Percentiles rank a stretch among this genome's conserved stretches.
phyloP scores from a whole-genome alignment of 257 asterid species.

The Solanum piurae region DNA sequence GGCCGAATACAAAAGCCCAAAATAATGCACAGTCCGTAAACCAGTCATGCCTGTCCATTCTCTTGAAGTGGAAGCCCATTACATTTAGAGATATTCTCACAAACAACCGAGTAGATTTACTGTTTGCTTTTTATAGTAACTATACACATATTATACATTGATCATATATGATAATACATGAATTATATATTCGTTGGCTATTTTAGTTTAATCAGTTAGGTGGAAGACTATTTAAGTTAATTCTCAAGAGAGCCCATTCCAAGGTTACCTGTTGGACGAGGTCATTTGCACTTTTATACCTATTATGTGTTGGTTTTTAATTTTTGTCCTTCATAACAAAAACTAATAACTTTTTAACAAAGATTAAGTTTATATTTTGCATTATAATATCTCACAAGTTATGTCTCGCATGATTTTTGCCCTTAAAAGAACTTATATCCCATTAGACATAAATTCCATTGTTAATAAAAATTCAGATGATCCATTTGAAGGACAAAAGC shows the following conservation, averaged over 20 bases:
- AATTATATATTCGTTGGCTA: background rate
- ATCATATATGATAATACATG: fast-evolving
- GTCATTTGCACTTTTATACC: background rate
- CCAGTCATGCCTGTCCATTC: background rate
- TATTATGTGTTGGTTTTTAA: background rate
- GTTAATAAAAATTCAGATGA: background rate
- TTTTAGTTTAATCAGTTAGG: background rate
- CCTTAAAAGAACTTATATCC: background rate
- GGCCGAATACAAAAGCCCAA: background rate
- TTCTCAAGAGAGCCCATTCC: background rate
- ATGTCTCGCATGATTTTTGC: fast-evolving
- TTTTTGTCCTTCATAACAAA: background rate
- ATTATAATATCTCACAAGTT: background rate
- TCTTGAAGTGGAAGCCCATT: background rate
- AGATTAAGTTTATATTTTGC: background rate
- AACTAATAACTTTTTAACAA: too few species aligned
- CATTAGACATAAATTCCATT: background rate
- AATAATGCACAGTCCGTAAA: background rate
- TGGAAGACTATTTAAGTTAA: background rate
- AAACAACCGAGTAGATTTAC: background rate
- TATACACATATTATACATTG: background rate
- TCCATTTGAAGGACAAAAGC: background rate
- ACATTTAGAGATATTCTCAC: background rate
- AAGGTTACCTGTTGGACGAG: background rate
- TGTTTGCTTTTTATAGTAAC: background rate